These are phyloP conservation scores for Escovopsis sp. DNA, from an alignment of 2,329 filamentous ascomycete species.

Conservation along the genomic window DNA sequence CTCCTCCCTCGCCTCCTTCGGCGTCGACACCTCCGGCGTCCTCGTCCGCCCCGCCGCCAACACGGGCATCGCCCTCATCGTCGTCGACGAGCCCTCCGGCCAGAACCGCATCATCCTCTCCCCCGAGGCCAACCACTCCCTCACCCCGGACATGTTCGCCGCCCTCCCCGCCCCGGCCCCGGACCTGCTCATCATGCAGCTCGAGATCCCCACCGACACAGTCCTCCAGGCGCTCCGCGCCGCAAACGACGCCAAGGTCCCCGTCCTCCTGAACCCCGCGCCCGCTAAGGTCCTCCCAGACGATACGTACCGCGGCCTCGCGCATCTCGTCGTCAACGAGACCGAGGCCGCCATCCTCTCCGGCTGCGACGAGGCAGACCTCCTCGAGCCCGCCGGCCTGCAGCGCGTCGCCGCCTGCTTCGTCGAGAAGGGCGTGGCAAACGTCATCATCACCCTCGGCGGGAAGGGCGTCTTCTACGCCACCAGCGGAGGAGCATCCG, in stretches of 20 bases:
- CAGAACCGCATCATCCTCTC: slow-evolving; percentile 66
- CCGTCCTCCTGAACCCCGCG: slow-evolving; percentile 74
- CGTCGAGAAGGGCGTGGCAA: slow-evolving; percentile 52
- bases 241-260: slow-evolving; percentile 32
- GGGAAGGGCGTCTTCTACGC: slow-evolving; percentile 61
- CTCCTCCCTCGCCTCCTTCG: slow-evolving; percentile 41
- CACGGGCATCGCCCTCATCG: slow-evolving; percentile 60
- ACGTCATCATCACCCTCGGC: slow-evolving; percentile 75
- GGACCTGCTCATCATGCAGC: slow-evolving; percentile 58
- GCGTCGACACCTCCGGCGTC: slow-evolving; percentile 46
- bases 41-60: slow-evolving; percentile 26
- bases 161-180: slow-evolving; percentile 26
- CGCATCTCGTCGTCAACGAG: slow-evolving; percentile 80
- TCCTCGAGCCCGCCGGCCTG: slow-evolving; percentile 32
- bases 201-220: slow-evolving; percentile 58
- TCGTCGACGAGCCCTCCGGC: slow-evolving; percentile 57
- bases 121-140: slow-evolving; percentile 52
- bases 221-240: slow-evolving; percentile 45
- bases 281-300: slow-evolving; percentile 56
- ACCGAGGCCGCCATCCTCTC: slow-evolving; percentile 69
- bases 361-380: slow-evolving; percentile 33
- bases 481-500: slow-evolving; percentile 26
- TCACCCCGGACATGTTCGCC: slow-evolving; percentile 23
- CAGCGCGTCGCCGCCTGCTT: slow-evolving; percentile 43
- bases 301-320: slow-evolving; percentile 50